phyloP scores from a whole-genome alignment of 805 yeast species.

The Candida railenensis region DNA sequence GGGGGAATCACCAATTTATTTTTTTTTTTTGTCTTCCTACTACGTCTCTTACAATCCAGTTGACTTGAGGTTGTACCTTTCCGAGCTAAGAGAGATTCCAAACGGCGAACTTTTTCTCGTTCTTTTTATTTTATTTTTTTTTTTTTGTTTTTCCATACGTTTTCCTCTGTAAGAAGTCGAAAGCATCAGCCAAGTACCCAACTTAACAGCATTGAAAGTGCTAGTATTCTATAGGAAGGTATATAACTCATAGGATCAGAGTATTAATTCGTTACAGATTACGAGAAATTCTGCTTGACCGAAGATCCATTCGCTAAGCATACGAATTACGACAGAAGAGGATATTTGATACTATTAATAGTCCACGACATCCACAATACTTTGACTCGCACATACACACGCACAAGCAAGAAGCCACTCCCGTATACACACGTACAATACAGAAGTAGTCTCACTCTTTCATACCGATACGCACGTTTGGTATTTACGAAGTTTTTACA shows the following conservation, averaged over 20 bases:
- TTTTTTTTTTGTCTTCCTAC: neutral
- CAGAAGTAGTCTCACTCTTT: too few relatives aligned
- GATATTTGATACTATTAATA: neutral
- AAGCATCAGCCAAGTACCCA: too few relatives aligned
- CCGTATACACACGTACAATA: neutral
- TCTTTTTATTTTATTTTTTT: neutral
- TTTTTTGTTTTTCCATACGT: neutral
- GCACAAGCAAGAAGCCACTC: neutral
- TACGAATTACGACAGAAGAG: neutral
- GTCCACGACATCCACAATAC: neutral
- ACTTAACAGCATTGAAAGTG: too few relatives aligned
- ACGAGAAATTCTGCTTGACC: too few relatives aligned
- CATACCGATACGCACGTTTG: too few relatives aligned
- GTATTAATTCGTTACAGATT: too few relatives aligned
- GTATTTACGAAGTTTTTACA: too few relatives aligned
- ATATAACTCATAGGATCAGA: too few relatives aligned
- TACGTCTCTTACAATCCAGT: neutral
- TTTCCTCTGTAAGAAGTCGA: too few relatives aligned
- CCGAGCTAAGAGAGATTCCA: neutral
- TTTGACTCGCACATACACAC: neutral
- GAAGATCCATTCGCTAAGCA: neutral
- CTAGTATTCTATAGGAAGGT: too few relatives aligned
- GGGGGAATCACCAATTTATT: neutral
- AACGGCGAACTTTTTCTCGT: neutral
- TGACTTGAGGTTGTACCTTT: too few relatives aligned